A percentile compares a stretch with the other conserved stretches of the same genome.
Evolutionary conservation across 495 filamentous ascomycete species (phyloP).

Genomic region (Penicillium salamii): DNA sequence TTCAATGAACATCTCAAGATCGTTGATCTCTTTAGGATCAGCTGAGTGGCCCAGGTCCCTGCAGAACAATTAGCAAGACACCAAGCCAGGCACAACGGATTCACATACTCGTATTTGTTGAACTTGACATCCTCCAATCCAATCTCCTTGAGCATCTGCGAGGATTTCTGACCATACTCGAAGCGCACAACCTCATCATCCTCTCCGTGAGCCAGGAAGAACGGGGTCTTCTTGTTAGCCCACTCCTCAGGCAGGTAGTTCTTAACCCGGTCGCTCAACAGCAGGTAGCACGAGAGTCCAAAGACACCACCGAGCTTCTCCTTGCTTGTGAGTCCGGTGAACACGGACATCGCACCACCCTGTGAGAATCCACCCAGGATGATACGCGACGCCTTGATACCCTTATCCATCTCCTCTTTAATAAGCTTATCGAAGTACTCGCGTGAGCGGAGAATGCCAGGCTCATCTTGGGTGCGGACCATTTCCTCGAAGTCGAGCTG

Average conservation of each 20-base stretch:
- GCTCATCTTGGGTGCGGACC: constrained; percentile 66
- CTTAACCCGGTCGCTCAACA: constrained; percentile 69
- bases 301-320: constrained; percentile 84
- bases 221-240: constrained; percentile 73
- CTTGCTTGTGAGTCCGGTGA: constrained; percentile 67
- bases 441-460: constrained; percentile 69
- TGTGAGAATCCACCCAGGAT: constrained; percentile 72
- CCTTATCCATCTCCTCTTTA: constrained; percentile 74
- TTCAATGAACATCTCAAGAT: constrained; percentile 74
- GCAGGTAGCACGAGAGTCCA: constrained; percentile 78
- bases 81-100: background rate
- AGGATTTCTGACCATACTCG: constrained; percentile 64
- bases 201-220: constrained; percentile 86
- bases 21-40: constrained; percentile 72
- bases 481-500: constrained; percentile 48
- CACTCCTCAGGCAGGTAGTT: constrained; percentile 60
- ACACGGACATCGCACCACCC: constrained; percentile 58
- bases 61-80: constrained; percentile 16
- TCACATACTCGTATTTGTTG: constrained; percentile 66
- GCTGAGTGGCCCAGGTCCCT: constrained; percentile 76
- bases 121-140: constrained; percentile 69
- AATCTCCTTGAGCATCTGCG: constrained; percentile 57
- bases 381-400: constrained; percentile 79
- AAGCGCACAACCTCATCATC: constrained; percentile 67
- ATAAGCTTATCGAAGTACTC: constrained; percentile 79